Conservation (phyloP, 2,329 filamentous ascomycete species). For the Meredithiella fracta region DNA sequence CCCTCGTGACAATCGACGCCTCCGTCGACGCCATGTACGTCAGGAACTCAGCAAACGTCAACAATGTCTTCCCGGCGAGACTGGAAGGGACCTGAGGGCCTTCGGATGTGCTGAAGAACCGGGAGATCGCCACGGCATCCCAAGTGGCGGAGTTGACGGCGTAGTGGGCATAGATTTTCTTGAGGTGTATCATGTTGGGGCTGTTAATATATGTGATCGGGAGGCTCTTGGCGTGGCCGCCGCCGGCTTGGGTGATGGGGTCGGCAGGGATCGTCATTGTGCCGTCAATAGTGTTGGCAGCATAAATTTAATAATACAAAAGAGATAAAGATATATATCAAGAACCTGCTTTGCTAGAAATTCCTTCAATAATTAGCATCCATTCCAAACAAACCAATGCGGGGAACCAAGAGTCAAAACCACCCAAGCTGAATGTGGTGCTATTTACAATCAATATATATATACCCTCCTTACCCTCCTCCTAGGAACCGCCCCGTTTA, state of each 20-base stretch:
- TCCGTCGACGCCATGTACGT: slow-evolving; percentile 39
- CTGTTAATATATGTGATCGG: slow-evolving; percentile 27
- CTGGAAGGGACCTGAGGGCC: slow-evolving; percentile 13
- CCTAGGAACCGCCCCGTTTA: too few species aligned
- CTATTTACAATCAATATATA: too few species aligned
- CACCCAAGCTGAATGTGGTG: too few species aligned
- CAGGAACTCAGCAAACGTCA: slow-evolving; percentile 35
- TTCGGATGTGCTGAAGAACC: slow-evolving; percentile 24
- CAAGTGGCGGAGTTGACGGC: slow-evolving; percentile 27
- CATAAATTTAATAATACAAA: too few species aligned
- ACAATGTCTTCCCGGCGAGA: slow-evolving; percentile 16
- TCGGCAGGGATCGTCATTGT: slow-evolving; percentile 14
- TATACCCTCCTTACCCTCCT: too few species aligned
- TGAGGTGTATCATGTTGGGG: slow-evolving; percentile 27
- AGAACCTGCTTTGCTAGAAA: too few species aligned
- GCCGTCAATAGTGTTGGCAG: too few species aligned
- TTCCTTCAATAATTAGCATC: too few species aligned
- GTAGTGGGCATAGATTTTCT: slow-evolving; percentile 30
- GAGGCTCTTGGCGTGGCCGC: slow-evolving; percentile 29
- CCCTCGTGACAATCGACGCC: slow-evolving; percentile 27
- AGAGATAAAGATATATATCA: too few species aligned
- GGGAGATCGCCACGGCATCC: slow-evolving; percentile 28
- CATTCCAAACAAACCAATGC: too few species aligned
- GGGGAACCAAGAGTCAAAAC: too few species aligned
- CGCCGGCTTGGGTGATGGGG: slow-evolving; percentile 29